Base-by-base conservation (phyloP, 2,329 filamentous ascomycete species). In the Ophiocordyceps camponoti-leonardi region DNA sequence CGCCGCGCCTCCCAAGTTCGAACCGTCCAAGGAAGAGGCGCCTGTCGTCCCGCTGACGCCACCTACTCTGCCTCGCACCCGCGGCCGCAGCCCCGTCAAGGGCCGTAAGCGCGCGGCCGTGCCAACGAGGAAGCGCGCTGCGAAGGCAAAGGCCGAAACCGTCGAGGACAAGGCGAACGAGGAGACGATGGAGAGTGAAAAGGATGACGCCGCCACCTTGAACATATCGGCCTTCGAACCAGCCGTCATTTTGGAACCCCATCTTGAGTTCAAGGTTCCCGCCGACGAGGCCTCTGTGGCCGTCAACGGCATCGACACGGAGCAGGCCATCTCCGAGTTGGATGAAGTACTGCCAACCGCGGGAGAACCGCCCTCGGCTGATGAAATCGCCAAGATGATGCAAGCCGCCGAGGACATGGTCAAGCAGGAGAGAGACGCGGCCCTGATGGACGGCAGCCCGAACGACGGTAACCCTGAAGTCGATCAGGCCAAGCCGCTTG, bases 381-480 rank as follows among this genome's bases (percentile, higher is more conserved):
- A 87, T 51, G 83, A 92, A 54, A 81, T 87, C 1, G 74, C 83
- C 47, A 75, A 80, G 46, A 87, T 95, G 82, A 81, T 96, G 48
- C 80, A 80, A 26, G 79, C 86, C 56, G 92, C 92, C 30, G 86
- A 82, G 65, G 77, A 81, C 53, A 94, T 95, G 85, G 88, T 95
- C 6, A 75, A 83, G 50, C 79, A 79, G 49, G 74, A 73, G 49
- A 67, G 73, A 50, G 65, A 70, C 60, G 57, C 64, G 42, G 59
- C 60, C 35, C 16, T 39, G 7, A 4, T 28, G 13, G 60, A 65
- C 10, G 58, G 59, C 8, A 31, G 72, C 47, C 64, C 69, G 57
- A 56, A 64, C 45, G 58, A 58, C 6, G 57, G 65, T 8, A 59
- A 58, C 12, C 59, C 58, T 23, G 60, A 62, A 22, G 67, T 62